phyloP scores from a whole-genome alignment of 176 grass and related monocot species.

The Lolium multiflorum region DNA sequence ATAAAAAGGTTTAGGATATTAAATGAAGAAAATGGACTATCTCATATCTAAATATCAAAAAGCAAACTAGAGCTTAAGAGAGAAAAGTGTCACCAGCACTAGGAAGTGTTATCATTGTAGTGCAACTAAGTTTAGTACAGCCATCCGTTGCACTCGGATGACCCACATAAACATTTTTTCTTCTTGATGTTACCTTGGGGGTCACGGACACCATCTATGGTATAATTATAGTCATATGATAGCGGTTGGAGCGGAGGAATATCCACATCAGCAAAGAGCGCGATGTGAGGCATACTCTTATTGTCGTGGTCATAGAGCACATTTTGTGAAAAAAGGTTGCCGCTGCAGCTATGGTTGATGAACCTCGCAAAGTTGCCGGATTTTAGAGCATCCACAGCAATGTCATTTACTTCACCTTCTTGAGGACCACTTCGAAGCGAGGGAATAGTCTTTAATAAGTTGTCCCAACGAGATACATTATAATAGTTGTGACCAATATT shows the following conservation, averaged over 20 bases:
- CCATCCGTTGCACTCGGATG: conserved; percentile 53
- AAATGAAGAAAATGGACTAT: not conserved
- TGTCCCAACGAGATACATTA: conserved; percentile 50
- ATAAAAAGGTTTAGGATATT: not conserved
- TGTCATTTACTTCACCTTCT: conserved; percentile 15
- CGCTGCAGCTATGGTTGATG: conserved; percentile 64
- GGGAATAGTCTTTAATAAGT: conserved; percentile 36
- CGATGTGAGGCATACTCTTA: conserved; percentile 58
- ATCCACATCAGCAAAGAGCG: conserved; percentile 60
- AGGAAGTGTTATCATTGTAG: not conserved
- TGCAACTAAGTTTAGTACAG: conserved; percentile 41
- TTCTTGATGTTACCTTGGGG: conserved; percentile 57
- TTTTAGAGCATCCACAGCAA: conserved; percentile 48
- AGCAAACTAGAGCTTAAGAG: not conserved
- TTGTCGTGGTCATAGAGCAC: conserved; percentile 71
- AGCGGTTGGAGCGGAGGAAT: conserved; percentile 61
- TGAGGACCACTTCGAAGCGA: conserved; percentile 40
- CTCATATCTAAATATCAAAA: conserved; percentile 27
- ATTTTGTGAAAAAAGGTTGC: conserved; percentile 64
- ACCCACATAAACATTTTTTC: conserved; percentile 61
- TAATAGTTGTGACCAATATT: conserved; percentile 64
- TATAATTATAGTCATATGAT: conserved; percentile 64
- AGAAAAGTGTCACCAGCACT: not conserved
- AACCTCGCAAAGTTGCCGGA: conserved; percentile 61
- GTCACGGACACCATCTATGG: conserved; percentile 55